These are phyloP conservation scores for Penstemon barbatus DNA, from an alignment of 257 asterid species.

Conservation along the genomic window DNA sequence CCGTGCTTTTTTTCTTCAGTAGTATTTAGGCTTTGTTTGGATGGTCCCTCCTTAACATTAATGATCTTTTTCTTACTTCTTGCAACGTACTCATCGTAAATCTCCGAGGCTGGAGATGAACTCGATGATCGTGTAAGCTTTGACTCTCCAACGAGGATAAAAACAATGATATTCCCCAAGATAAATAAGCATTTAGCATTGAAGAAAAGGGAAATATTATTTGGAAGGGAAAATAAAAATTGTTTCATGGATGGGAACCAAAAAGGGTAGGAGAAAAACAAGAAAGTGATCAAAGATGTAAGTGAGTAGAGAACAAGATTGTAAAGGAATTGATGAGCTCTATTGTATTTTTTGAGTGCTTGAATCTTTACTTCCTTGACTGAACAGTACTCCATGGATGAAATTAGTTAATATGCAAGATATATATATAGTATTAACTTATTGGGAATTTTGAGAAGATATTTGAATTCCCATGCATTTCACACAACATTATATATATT, in stretches of 20 bases:
- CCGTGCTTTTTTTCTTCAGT: conserved; percentile 13
- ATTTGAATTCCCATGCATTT: conserved; percentile 20
- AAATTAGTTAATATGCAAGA: background rate
- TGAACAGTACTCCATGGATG: conserved; percentile 42
- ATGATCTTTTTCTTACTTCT: conserved; percentile 27
- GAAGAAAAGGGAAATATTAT: conserved; percentile 18
- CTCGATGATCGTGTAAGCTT: conserved; percentile 18
- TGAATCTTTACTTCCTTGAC: conserved; percentile 33
- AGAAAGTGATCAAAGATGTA: conserved; percentile 47
- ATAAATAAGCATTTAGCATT: conserved; percentile 40
- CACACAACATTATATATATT: background rate
- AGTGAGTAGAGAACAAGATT: conserved; percentile 53
- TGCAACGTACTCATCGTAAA: conserved; percentile 42
- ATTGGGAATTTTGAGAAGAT: background rate
- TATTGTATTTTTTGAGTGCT: conserved; percentile 47
- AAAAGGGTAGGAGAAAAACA: conserved; percentile 40
- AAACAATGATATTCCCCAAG: conserved; percentile 40
- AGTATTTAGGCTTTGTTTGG: background rate
- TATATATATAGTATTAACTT: background rate
- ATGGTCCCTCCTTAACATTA: background rate
- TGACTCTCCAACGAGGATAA: conserved; percentile 40
- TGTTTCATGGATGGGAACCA: conserved; percentile 36
- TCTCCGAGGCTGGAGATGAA: conserved; percentile 31
- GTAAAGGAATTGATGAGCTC: conserved; percentile 38
- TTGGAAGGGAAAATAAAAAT: conserved; percentile 18